Base-by-base conservation (phyloP, 768 basidiomycete species). In the Leucosporidium yakuticum region DNA sequence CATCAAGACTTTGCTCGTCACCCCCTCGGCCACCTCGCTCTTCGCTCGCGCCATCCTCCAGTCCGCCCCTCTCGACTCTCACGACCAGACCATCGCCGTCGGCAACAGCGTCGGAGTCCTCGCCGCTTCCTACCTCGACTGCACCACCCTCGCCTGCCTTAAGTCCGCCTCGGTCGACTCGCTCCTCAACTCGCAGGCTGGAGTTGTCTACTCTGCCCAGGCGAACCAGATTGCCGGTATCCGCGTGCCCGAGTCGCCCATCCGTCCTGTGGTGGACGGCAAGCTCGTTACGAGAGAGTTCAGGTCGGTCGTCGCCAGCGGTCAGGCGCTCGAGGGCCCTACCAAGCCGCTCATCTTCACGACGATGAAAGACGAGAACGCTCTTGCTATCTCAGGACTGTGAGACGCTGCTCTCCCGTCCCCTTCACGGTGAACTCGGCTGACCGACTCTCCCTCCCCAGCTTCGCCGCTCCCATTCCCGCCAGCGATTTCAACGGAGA, bases 21-120 rank as follows among this genome's bases (percentile, higher is more conserved):
- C 81, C 4, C 88, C 91, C 4, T 84, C 86, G 4, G 90, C 87
- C 0, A 82, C 84, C 27, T 81, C 84, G 1, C 80, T 91, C 60
- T 94, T 94, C 82, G 81, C 83, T 65, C 87, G 84, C 61, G 89
- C 86, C 0, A 90, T 91, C 65, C 76, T 93, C 25, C 90, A 94
- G 63, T 91, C 90, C 0, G 92, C 93, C 75, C 88, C 91, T 4
- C 89, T 93, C 85, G 58, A 70, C 49, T 77, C 74, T 55, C 75
- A 71, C 50, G 73, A 75, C 29, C 73, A 71, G 32, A n/a, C 70
- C 0, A 25, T 54, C 6, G 11, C 67, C 3, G 54, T 69, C 17
- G 64, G 57, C 14, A 47, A 65, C 62, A 21, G 7, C 0, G 47
- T 73, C 32, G 69, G 67, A 3, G 44, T 29, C 23, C 14, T 78